Evolutionary conservation across 768 basidiomycete genomes (phyloP).

Genomic region (Leucosporidium yakuticum): DNA sequence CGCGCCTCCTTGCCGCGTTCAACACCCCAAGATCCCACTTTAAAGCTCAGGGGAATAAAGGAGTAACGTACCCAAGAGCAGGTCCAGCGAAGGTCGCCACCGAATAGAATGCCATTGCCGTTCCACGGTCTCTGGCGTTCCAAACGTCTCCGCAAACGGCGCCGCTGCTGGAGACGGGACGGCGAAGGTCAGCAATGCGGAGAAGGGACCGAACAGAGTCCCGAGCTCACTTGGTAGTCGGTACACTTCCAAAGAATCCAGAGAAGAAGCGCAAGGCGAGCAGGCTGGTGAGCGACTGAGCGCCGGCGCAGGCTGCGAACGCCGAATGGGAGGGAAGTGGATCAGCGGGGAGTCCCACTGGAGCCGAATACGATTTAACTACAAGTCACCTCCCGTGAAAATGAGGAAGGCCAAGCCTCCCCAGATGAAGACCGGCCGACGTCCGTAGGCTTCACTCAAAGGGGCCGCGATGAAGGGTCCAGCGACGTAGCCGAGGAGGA

Average conservation of each 20-base stretch:
- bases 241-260: constrained; percentile 10
- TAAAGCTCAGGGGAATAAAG: no score
- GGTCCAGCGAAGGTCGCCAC: neutral
- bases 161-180: constrained; percentile 1
- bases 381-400: constrained; percentile 5
- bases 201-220: no score
- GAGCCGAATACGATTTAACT: neutral
- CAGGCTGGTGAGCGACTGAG: constrained; percentile 6
- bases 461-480: constrained; percentile 14
- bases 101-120: constrained; percentile 17
- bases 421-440: constrained; percentile 17
- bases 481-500: constrained; percentile 17
- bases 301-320: constrained; percentile 1
- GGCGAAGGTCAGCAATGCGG: no score
- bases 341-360: neutral
- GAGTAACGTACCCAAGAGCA: no score
- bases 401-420: constrained; percentile 6
- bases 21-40: no score
- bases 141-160: constrained; percentile 28
- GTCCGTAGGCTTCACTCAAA: constrained; percentile 12
- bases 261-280: constrained; percentile 21
- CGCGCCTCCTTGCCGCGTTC: no score
- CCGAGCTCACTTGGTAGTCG: no score
- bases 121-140: constrained; percentile 13
- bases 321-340: neutral